Conservation (phyloP, 495 filamentous ascomycete genomes). For the Arthonia radiata region DNA sequence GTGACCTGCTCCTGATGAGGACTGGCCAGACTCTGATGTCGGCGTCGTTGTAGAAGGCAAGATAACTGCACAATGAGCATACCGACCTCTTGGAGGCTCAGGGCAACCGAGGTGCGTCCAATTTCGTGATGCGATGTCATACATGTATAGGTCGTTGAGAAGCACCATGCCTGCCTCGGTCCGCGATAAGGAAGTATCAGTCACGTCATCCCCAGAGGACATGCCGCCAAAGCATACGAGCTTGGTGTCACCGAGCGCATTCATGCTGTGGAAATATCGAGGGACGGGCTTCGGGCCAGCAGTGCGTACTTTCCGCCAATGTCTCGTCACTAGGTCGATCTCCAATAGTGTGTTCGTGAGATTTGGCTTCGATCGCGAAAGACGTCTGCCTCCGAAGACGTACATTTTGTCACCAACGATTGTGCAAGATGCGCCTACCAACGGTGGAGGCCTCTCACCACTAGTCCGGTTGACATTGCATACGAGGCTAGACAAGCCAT, state of each 20-base stretch:
- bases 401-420: slow-evolving; percentile 85
- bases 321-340: slow-evolving; percentile 66
- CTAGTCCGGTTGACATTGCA: slow-evolving; percentile 87
- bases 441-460: slow-evolving; percentile 65
- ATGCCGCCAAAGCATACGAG: slow-evolving; percentile 95
- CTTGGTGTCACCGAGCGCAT: slow-evolving; percentile 78
- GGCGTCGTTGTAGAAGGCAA: too few species aligned
- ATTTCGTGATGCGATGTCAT: slow-evolving; percentile 57
- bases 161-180: slow-evolving; percentile 74
- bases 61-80: slow-evolving; percentile 90
- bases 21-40: too few species aligned
- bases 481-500: slow-evolving; percentile 74
- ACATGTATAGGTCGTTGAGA: slow-evolving; percentile 96
- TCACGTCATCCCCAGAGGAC: slow-evolving; percentile 39
- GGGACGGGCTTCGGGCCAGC: slow-evolving; percentile 68
- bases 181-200: slow-evolving; percentile 25
- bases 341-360: slow-evolving; percentile 81
- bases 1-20: too few species aligned
- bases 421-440: slow-evolving; percentile 88
- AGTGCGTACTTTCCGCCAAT: slow-evolving; percentile 77
- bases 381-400: slow-evolving; percentile 75
- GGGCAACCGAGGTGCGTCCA: slow-evolving; percentile 66
- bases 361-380: slow-evolving; percentile 59
- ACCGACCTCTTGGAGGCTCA: slow-evolving; percentile 77
- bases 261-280: slow-evolving; percentile 91